A percentile compares a stretch with the other conserved stretches of the same genome.
Evolutionary conservation across 75 land plant species (phyloP).

Genomic region (Cunninghamia lanceolata): DNA sequence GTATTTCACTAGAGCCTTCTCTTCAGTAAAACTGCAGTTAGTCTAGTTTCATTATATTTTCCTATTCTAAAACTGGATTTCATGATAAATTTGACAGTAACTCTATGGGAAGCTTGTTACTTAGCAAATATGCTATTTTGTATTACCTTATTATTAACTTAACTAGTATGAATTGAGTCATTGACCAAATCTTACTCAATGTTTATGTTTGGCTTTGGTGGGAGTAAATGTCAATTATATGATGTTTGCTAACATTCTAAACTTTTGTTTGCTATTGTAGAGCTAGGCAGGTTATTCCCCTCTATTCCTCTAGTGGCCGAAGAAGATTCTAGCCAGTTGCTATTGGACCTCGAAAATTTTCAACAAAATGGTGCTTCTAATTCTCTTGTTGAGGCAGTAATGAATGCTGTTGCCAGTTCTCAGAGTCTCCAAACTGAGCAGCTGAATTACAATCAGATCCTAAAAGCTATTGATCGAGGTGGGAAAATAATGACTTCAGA

Average conservation of each 20-base stretch:
- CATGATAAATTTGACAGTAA: not conserved
- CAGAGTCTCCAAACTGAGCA: slow-evolving; percentile 11
- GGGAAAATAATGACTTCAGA: slow-evolving; percentile 34
- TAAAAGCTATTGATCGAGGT: slow-evolving; percentile 86
- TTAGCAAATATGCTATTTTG: not conserved
- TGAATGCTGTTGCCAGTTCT: slow-evolving; percentile 40
- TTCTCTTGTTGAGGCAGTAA: slow-evolving; percentile 40
- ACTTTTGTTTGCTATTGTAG: slow-evolving; percentile 27
- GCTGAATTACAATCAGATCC: slow-evolving; percentile 37
- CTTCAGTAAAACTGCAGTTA: not conserved
- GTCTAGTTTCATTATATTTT: not conserved
- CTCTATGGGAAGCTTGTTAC: not conserved
- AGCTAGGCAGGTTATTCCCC: slow-evolving; percentile 67
- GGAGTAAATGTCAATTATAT: not conserved
- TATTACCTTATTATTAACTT: not conserved
- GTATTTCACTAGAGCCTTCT: not conserved
- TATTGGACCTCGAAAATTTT: slow-evolving; percentile 15
- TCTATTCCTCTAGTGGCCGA: slow-evolving; percentile 87
- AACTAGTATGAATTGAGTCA: not conserved
- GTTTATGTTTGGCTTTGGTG: not conserved
- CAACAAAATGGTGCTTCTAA: slow-evolving; percentile 4
- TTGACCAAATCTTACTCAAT: not conserved
- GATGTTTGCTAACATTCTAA: not conserved
- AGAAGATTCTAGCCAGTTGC: slow-evolving; percentile 68
- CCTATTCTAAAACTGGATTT: not conserved